phyloP scores from a whole-genome alignment of 441 rosid species.

The Corymbia citriodora region DNA sequence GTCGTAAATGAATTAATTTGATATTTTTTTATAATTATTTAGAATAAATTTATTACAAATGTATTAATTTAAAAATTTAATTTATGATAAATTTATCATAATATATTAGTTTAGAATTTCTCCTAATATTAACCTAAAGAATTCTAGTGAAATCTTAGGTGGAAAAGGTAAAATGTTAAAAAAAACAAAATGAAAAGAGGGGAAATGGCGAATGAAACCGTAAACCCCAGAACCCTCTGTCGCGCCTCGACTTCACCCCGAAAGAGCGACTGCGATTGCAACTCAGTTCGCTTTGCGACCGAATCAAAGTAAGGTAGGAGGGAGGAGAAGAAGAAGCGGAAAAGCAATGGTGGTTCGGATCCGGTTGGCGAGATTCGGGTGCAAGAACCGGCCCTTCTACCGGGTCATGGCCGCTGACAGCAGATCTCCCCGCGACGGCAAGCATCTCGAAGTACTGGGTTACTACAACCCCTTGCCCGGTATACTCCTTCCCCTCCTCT shows the following conservation, averaged over 20 bases:
- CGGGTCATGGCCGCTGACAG: conserved; percentile 14
- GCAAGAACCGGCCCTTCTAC: conserved; percentile 14
- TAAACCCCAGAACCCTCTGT: not conserved
- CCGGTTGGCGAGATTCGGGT: conserved; percentile 8
- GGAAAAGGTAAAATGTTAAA: too few species aligned
- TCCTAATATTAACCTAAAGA: too few species aligned
- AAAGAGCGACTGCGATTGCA: not conserved
- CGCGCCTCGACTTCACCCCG: not conserved
- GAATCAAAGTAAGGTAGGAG: not conserved
- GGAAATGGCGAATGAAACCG: too few species aligned
- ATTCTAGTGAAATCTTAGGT: too few species aligned
- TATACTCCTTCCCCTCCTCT: not conserved
- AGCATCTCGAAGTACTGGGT: conserved; percentile 11
- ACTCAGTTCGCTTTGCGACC: not conserved
- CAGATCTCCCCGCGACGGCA: conserved; percentile 7
- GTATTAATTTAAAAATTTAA: too few species aligned
- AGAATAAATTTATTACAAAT: too few species aligned
- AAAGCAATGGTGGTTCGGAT: conserved; percentile 4
- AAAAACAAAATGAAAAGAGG: too few species aligned
- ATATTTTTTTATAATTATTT: too few species aligned
- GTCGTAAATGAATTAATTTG: too few species aligned
- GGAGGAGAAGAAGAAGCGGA: too few species aligned
- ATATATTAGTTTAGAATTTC: too few species aligned
- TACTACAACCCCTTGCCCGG: conserved; percentile 19
- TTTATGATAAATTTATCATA: too few species aligned